These are phyloP conservation scores for Sclerotinia nivalis DNA, from an alignment of 2,329 filamentous ascomycete species.

Conservation along the genomic window DNA sequence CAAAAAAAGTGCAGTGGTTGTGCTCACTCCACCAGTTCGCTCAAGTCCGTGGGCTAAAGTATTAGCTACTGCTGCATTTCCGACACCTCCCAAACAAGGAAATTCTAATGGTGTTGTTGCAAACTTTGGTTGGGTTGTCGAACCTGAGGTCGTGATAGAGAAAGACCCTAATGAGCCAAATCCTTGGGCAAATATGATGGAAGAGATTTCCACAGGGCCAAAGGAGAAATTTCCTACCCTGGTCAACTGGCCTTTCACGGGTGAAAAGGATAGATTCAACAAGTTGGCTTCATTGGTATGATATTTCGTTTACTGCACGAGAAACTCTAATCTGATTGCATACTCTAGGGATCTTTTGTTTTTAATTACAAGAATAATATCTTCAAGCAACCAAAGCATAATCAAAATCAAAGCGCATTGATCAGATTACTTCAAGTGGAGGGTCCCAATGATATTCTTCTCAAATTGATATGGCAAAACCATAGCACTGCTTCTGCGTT, in stretches of 20 bases:
- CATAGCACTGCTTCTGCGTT: slow-evolving; percentile 13
- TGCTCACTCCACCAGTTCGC: neutral
- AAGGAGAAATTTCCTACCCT: neutral
- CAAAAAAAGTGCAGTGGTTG: neutral
- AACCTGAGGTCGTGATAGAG: neutral
- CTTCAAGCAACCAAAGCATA: slow-evolving; percentile 7
- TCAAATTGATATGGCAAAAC: slow-evolving; percentile 7
- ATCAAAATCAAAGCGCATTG: slow-evolving; percentile 12
- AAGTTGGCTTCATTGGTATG: slow-evolving; percentile 18
- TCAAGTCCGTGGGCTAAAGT: neutral
- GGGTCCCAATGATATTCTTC: slow-evolving; percentile 1
- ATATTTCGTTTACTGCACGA: neutral
- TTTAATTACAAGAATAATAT: slow-evolving; percentile 2
- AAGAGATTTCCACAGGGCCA: neutral
- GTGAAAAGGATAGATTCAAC: neutral
- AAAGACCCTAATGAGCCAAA: neutral
- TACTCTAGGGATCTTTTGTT: neutral
- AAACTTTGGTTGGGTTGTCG: neutral
- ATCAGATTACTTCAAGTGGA: slow-evolving; percentile 1
- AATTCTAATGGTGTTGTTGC: neutral
- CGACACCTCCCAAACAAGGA: neutral
- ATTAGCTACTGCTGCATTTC: neutral
- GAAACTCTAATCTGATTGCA: neutral
- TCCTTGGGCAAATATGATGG: neutral
- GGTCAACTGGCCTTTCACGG: slow-evolving; percentile 5